Evolutionary conservation across 164 flowering plant species (phyloP).

Genomic region (Magnolia sinica): DNA sequence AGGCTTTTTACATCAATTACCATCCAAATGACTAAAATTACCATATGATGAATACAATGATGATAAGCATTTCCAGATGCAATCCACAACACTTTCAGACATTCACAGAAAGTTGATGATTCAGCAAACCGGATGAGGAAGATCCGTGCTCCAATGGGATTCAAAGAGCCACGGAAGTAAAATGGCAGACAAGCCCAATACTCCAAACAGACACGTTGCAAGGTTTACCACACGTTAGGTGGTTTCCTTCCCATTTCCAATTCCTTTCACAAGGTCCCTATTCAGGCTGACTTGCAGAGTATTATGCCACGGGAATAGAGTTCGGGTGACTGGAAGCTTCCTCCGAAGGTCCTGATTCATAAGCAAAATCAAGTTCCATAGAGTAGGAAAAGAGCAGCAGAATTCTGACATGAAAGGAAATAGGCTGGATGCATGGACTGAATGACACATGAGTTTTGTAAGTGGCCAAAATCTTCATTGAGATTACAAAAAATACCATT

Average conservation of each 20-base stretch:
- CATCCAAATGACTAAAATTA: not conserved
- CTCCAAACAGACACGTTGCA: not conserved
- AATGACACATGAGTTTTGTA: not conserved
- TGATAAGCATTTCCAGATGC: not conserved
- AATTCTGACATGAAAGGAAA: not conserved
- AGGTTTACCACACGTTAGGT: not conserved
- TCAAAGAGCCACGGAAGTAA: not conserved
- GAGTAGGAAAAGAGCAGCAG: not conserved
- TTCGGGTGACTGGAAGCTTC: slow-evolving; percentile 95
- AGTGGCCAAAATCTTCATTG: not conserved
- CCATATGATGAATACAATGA: not conserved
- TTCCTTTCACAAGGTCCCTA: slow-evolving; percentile 69
- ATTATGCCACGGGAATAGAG: slow-evolving; percentile 94
- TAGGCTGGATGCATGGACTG: not conserved
- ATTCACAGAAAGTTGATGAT: not conserved
- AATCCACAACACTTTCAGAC: not conserved
- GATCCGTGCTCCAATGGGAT: not conserved
- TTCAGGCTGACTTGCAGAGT: slow-evolving; percentile 77
- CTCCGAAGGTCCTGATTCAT: slow-evolving; percentile 88
- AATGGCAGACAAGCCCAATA: no score
- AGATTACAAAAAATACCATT: not conserved
- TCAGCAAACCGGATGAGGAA: not conserved
- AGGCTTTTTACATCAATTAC: not conserved
- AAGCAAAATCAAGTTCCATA: not conserved
- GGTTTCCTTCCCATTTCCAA: slow-evolving; percentile 58